Base-by-base conservation (phyloP, 495 filamentous ascomycete species). In the Massariosphaeria phaeospora region DNA sequence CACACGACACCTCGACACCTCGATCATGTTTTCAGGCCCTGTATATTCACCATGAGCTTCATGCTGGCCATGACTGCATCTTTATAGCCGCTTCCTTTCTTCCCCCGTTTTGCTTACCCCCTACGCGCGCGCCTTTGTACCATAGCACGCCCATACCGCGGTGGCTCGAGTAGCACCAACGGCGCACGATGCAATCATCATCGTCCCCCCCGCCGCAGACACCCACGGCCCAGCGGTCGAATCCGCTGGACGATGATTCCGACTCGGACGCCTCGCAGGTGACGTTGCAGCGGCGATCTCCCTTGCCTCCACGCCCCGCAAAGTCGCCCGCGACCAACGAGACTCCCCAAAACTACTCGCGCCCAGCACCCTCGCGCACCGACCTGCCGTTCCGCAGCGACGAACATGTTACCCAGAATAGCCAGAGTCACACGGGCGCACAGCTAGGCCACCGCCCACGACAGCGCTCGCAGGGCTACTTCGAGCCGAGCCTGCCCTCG, bases 401-500 rank as follows among this genome's bases (percentile, higher is more conserved):
- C 31, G 44, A 57, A 27, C 21, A 48, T 55, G 34, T 34, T 24
- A 44, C 24, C 24, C 17, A 6, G 6, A 38, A 38, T 38, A 40
- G 6, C 29, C 47, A 62, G 47, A 26, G 8, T 31, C 26, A 51
- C 31, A 27, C 48, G 20, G 45, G 59, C 42, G 45, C 50, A 27
- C 57, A 47, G 10, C 54, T 71, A 50, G 66, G 61, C 15, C 68
- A 66, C 44, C 66, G 64, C 18, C 64, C 68, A 21, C 72, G 82
- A 54, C 80, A 85, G 65, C 83, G 90, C 61, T 91, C 84, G 18
- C 88, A 91, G 61, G 91, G 91, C 50, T 84, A 89, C 71, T 96
- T 95, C 63, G 90, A 96, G 69, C 86, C 91, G 4, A 83, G 83
- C 25, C 72, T 95, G 27, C 87, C 89, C 1, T 87, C 88, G 63